phyloP scores from a whole-genome alignment of 192 early-diverging fungal genomes.

The Phycomyces nitens region DNA sequence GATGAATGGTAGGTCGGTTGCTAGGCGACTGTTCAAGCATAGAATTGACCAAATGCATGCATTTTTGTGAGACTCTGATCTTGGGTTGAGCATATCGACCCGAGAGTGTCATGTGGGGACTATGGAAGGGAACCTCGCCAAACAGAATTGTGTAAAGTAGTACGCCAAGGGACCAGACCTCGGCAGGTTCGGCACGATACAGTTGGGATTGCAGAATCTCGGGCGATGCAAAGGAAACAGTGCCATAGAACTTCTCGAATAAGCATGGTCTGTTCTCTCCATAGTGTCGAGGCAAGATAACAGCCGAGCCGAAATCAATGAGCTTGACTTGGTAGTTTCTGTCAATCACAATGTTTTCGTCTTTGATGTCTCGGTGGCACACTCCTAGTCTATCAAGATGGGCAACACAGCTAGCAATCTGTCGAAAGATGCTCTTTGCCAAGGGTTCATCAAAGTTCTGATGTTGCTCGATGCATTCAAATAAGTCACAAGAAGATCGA shows the following conservation, averaged over 20 bases:
- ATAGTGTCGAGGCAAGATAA: slow-evolving; percentile 29
- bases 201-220: slow-evolving; percentile 58
- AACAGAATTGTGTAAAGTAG: slow-evolving; percentile 55
- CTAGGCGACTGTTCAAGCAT: slow-evolving; percentile 55
- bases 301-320: slow-evolving; percentile 67
- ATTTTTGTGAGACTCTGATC: slow-evolving; percentile 42
- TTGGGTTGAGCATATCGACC: slow-evolving; percentile 34
- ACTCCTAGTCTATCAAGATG: slow-evolving; percentile 61
- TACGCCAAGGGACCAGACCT: slow-evolving; percentile 74
- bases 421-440: slow-evolving; percentile 63
- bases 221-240: slow-evolving; percentile 55
- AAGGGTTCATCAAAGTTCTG: slow-evolving; percentile 57
- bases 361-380: slow-evolving; percentile 81
- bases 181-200: slow-evolving; percentile 64
- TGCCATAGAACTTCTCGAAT: slow-evolving; percentile 51
- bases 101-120: slow-evolving; percentile 40
- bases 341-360: slow-evolving; percentile 61
- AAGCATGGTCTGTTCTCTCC: slow-evolving; percentile 1
- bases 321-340: slow-evolving; percentile 43
- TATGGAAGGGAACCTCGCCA: slow-evolving; percentile 60
- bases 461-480: slow-evolving; percentile 75
- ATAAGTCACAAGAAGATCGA: slow-evolving; percentile 62
- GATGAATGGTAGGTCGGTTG: slow-evolving; percentile 46
- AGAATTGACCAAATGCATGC: slow-evolving; percentile 52
- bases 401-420: slow-evolving; percentile 63